These are phyloP conservation scores for Wickerhamomyces canadensis DNA, from an alignment of 805 yeast genomes.

Conservation along the genomic window DNA sequence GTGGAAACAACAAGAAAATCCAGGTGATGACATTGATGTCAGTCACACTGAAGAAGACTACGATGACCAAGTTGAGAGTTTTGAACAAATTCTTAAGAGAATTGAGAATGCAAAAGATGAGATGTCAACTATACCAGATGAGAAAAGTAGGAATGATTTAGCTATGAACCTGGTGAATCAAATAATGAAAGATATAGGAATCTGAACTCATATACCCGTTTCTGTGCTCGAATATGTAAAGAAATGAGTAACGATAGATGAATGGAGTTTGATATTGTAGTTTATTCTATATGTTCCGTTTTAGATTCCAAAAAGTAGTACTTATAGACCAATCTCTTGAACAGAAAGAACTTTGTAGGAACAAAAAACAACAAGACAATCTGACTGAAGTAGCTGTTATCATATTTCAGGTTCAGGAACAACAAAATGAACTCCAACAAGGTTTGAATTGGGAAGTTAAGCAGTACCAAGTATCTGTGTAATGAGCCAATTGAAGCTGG, in stretches of 20 bases:
- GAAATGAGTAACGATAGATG: no score
- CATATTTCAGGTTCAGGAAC: conserved; percentile 13
- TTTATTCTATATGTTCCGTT: conserved; percentile 8
- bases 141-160: background rate
- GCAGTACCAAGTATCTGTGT: conserved; percentile 3
- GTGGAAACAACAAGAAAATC: conserved; percentile 30
- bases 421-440: conserved; percentile 15
- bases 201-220: no score
- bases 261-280: no score
- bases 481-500: conserved; percentile 5
- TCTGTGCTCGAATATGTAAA: no score
- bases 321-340: conserved; percentile 13
- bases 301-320: conserved; percentile 2
- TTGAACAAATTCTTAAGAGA: background rate
- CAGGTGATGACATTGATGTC: no score
- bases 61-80: background rate
- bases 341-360: conserved; percentile 14
- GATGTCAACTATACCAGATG: background rate
- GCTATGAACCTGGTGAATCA: conserved; percentile 7
- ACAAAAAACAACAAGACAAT: conserved; percentile 11
- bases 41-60: background rate
- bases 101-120: conserved; percentile 1
- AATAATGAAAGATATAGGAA: conserved; percentile 4
- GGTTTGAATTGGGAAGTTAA: conserved; percentile 12
- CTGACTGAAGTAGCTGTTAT: conserved; percentile 4